Conservation (phyloP, 495 filamentous ascomycete genomes). For the Parmelia sp. region DNA sequence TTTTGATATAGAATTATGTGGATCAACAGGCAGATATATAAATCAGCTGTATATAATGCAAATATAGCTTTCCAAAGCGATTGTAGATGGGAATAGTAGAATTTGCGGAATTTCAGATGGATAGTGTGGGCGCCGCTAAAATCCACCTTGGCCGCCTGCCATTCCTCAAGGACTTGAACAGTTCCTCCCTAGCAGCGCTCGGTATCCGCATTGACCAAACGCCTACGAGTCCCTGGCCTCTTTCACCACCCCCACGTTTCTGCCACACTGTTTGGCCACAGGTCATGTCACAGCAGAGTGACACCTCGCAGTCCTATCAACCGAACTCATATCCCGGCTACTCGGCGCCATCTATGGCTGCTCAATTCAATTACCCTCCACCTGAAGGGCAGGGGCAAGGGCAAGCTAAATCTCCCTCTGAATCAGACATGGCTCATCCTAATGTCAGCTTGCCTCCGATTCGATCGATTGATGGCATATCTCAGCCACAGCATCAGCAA, state of each 20-base stretch:
- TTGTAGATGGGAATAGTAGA: neutral
- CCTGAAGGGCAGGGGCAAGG: constrained; percentile 37
- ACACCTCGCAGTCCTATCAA: constrained; percentile 41
- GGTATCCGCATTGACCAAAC: constrained; percentile 10
- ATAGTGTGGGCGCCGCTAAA: neutral
- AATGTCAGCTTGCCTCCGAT: constrained; percentile 62
- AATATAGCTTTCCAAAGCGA: neutral
- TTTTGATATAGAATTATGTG: neutral
- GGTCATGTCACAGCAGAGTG: constrained; percentile 22
- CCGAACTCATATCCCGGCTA: constrained; percentile 50
- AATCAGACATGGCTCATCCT: constrained; percentile 42
- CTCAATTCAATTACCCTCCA: constrained; percentile 51
- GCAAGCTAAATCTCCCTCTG: constrained; percentile 41
- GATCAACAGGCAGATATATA: neutral
- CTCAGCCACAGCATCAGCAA: constrained; percentile 36
- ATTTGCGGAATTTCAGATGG: neutral
- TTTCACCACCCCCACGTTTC: constrained; percentile 14
- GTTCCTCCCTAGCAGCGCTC: constrained; percentile 8
- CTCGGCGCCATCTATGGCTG: constrained; percentile 40
- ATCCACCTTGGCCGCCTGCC: neutral
- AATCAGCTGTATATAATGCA: neutral
- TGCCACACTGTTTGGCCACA: constrained; percentile 8
- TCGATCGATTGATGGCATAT: constrained; percentile 38
- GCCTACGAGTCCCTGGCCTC: constrained; percentile 12
- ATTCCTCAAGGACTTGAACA: constrained; percentile 6